Percentiles rank a stretch among this genome's conserved stretches.
Evolutionary conservation across 2,329 filamentous ascomycete species (phyloP).

Genomic region (Phoma sp.): DNA sequence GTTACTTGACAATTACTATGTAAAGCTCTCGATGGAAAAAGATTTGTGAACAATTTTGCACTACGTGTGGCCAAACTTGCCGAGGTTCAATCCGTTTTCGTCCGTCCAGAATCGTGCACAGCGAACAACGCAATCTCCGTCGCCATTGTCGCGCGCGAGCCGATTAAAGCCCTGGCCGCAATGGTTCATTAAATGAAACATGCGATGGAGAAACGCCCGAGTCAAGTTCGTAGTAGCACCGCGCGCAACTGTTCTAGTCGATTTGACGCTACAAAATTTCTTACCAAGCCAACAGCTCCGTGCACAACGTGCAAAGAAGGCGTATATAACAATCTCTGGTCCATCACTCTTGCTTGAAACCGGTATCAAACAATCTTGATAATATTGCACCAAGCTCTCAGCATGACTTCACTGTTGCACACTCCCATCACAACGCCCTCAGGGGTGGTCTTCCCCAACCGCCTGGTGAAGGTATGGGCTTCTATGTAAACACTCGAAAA

Average conservation of each 20-base stretch:
- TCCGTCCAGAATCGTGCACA: not conserved
- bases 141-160: not conserved
- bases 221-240: not conserved
- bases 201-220: not conserved
- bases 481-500: too few species aligned
- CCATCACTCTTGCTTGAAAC: too few species aligned
- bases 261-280: not conserved
- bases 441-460: slow-evolving; percentile 44
- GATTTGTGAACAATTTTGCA: not conserved
- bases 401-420: not conserved
- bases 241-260: not conserved
- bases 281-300: not conserved
- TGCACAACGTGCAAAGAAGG: not conserved
- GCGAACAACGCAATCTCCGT: not conserved
- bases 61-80: not conserved
- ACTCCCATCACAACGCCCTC: slow-evolving; percentile 24
- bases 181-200: not conserved
- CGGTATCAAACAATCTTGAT: too few species aligned
- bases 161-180: too few species aligned
- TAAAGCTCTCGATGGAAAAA: not conserved
- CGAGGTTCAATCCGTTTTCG: not conserved
- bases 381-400: not conserved
- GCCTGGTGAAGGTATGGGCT: slow-evolving; percentile 47
- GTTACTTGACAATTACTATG: not conserved
- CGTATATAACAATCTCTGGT: not conserved